phyloP scores from a whole-genome alignment of 768 basidiomycete species.

The Kwoniella sp. region DNA sequence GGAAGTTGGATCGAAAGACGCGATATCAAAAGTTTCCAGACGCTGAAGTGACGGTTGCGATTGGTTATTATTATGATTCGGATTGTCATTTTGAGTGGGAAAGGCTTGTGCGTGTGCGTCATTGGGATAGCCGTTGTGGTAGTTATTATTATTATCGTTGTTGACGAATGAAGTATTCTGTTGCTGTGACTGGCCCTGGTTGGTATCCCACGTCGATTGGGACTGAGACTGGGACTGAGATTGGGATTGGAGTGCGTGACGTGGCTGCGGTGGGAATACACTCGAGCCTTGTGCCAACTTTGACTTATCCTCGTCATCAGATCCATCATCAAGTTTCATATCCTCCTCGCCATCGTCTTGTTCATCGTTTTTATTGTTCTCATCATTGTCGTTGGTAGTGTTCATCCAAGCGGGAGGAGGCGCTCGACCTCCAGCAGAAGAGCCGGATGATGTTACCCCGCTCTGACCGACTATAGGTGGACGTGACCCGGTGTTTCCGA shows the following conservation, averaged over 20 bases:
- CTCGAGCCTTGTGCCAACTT: no score
- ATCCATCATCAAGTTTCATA: conserved; percentile 35
- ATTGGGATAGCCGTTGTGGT: no score
- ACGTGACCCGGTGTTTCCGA: not conserved
- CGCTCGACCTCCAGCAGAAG: conserved; percentile 12
- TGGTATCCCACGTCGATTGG: no score
- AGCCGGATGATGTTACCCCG: not conserved
- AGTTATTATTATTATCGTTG: no score
- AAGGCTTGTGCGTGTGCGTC: no score
- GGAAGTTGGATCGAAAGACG: conserved; percentile 37
- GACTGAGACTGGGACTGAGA: no score
- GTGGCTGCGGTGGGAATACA: no score
- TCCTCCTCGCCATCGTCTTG: conserved; percentile 37
- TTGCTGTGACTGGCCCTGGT: no score
- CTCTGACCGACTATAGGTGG: not conserved
- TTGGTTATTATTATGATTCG: not conserved
- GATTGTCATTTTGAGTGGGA: no score
- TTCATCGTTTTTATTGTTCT: conserved; percentile 1
- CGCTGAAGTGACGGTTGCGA: not conserved
- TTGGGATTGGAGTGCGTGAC: no score
- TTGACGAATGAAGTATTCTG: no score
- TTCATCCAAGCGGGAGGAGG: conserved; percentile 27
- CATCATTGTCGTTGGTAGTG: no score
- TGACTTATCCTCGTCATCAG: conserved; percentile 30
- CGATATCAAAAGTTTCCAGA: conserved; percentile 38